Percentiles rank a stretch among this genome's conserved stretches.
Conservation (phyloP, 345 rosid species). For the Atalantia buxifolia region DNA sequence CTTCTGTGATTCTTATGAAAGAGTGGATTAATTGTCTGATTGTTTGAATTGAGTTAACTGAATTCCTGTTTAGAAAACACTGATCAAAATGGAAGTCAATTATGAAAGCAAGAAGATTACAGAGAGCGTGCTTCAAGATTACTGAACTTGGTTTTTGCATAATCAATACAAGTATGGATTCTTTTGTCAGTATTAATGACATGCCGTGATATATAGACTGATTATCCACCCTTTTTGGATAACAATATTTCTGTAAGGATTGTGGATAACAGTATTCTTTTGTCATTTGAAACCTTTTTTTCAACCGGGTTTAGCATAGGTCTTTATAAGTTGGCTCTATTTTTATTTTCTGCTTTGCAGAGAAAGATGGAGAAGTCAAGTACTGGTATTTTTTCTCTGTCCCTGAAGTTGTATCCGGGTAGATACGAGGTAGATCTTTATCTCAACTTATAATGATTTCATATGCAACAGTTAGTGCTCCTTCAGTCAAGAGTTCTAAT, state of each 20-base stretch:
- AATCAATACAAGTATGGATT: neutral
- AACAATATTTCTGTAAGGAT: neutral
- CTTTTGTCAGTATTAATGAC: neutral
- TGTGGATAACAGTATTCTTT: too few species aligned
- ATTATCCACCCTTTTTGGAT: neutral
- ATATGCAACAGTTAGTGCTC: neutral
- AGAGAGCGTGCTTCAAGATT: neutral
- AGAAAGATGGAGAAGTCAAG: constrained; percentile 86
- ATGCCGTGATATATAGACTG: neutral
- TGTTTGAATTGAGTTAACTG: neutral
- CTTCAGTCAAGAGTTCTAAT: constrained; percentile 1
- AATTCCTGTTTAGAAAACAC: neutral
- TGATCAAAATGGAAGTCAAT: neutral
- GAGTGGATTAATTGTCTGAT: neutral
- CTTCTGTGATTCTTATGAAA: neutral
- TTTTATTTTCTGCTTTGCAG: constrained; percentile 33
- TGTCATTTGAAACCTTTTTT: neutral
- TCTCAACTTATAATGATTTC: neutral
- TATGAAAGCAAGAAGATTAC: neutral
- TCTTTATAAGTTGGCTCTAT: neutral
- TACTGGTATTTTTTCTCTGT: constrained; percentile 58
- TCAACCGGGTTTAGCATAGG: neutral
- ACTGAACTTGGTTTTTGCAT: neutral
- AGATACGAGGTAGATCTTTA: constrained; percentile 63
- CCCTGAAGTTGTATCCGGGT: constrained; percentile 81